These are phyloP conservation scores for Plectranthus barbatus DNA, from an alignment of 257 asterid species.

Conservation along the genomic window DNA sequence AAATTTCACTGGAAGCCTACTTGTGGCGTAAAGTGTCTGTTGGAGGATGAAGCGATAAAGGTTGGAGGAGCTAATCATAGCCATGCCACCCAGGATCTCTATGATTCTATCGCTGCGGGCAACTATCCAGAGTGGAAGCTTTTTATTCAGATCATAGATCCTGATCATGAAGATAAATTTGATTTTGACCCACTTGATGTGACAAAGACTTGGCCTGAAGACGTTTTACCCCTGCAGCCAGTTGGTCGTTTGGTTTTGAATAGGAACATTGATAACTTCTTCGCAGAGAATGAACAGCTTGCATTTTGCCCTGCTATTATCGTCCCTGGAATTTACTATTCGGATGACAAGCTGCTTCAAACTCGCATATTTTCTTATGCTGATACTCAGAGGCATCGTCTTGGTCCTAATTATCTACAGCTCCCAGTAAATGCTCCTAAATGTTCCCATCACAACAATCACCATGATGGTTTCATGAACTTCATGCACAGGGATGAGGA, in stretches of 20 bases:
- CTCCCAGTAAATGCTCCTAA: constrained; percentile 73
- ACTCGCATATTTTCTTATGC: constrained; percentile 52
- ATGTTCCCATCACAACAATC: constrained; percentile 59
- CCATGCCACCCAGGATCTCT: constrained; percentile 94
- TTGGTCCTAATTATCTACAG: constrained; percentile 65
- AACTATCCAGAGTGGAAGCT: constrained; percentile 98
- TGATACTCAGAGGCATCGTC: constrained; percentile 80
- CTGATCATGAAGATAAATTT: constrained; percentile 70
- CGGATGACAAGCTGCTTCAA: constrained; percentile 67
- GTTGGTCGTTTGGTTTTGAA: constrained; percentile 94
- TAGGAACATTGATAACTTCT: constrained; percentile 85
- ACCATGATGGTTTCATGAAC: constrained; percentile 69
- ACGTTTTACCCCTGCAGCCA: constrained; percentile 84
- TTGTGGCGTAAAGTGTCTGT: constrained; percentile 78
- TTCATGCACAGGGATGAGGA: constrained; percentile 79
- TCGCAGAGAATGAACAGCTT: constrained; percentile 66
- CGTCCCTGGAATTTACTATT: constrained; percentile 61
- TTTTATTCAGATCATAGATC: constrained; percentile 81
- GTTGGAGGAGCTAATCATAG: constrained; percentile 94
- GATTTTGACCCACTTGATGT: constrained; percentile 96
- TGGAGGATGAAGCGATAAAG: constrained; percentile 70
- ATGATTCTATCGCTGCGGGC: constrained; percentile 79
- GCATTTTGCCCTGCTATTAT: constrained; percentile 53
- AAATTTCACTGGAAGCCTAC: constrained; percentile 99
- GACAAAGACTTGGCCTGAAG: constrained; percentile 97